Base-by-base conservation (phyloP, 2,329 filamentous ascomycete genomes). In the Apiospora pterosperma region DNA sequence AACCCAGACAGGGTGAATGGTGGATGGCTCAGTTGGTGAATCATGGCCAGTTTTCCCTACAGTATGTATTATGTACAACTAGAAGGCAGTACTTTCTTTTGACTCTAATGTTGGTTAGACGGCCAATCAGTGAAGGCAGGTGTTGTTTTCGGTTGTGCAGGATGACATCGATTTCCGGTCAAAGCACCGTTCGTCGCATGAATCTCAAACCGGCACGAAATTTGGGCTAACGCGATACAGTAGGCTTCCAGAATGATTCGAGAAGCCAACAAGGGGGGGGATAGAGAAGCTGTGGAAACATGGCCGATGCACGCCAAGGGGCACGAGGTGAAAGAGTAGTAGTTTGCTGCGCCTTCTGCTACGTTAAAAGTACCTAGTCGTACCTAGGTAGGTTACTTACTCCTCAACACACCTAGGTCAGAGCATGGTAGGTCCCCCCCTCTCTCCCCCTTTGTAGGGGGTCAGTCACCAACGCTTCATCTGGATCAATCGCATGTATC, bases 161-260 rank as follows among this genome's bases (percentile, higher is more conserved):
- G 36, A 61, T 62, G 48, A 58, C 21, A 64, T 61, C 42, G 63
- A 42, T 34, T 34, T 34, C 34, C 19, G 36, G 19, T 42, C 61
- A 62, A 52, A 48, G 42, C 61, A 14, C 28, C 25, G 28, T 42
- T 41, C 41, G 34, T 58, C 34, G 36, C 61, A 63, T 63, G 62
- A 63, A 63, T 63, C 36, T 58, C 65, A 64, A 62, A 63, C 63
- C 64, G 42, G 44, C 62, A 44, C 62, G 62, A 66, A 62, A 66
- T 66, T 66, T n/a, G 41, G 31, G 28, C 65, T 66, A 66, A 48
- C 65, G 44, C n/a, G 14, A 66, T 41, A 12, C 34, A 59, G 65
- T 38, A 66, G 62, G 59, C 58, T 66, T 66, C 65, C 61, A 62
- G 65, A 66, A 66, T 42, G 38, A 28, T 66, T 66, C 65, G 59